Conservation (phyloP, 1,139 yeast species). For the Protomyces gravidus region DNA sequence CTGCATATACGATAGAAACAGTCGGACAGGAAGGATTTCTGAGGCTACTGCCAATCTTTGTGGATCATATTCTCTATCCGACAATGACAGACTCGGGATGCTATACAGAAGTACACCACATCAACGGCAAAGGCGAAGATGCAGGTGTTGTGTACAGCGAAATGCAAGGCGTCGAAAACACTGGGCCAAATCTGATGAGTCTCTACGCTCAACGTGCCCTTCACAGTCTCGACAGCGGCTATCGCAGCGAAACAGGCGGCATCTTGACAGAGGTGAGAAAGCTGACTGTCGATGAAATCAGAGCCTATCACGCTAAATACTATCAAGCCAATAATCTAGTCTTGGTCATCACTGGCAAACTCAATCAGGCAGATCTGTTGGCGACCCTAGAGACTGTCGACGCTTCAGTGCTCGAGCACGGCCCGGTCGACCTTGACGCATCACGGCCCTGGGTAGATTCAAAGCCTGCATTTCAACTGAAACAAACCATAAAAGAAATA, state of each 20-base stretch:
- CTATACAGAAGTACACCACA: constrained; percentile 88
- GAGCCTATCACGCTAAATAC: constrained; percentile 62
- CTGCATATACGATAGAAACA: constrained; percentile 82
- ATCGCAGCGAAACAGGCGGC: constrained; percentile 94
- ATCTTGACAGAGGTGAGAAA: constrained; percentile 68
- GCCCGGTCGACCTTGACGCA: constrained; percentile 39
- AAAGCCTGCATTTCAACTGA: constrained; percentile 45
- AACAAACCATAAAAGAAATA: constrained; percentile 44
- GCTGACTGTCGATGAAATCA: constrained; percentile 67
- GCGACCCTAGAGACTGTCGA: constrained; percentile 62
- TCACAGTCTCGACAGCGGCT: constrained; percentile 66
- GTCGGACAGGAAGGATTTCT: constrained; percentile 98
- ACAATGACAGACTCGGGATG: constrained; percentile 87
- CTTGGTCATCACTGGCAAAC: constrained; percentile 75
- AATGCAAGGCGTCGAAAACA: constrained; percentile 90
- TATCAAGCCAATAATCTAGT: constrained; percentile 84
- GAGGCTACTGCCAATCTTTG: constrained; percentile 74
- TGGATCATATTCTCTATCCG: constrained; percentile 82
- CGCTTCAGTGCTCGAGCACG: constrained; percentile 42
- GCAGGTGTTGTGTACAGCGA: constrained; percentile 97
- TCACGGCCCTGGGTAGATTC: constrained; percentile 81
- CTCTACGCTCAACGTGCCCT: constrained; percentile 41
- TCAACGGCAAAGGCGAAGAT: constrained; percentile 85
- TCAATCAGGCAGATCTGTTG: constrained; percentile 69
- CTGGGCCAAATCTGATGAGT: constrained; percentile 64